phyloP scores from a whole-genome alignment of 1,284 basidiomycete species.

The Trametes pubescens region DNA sequence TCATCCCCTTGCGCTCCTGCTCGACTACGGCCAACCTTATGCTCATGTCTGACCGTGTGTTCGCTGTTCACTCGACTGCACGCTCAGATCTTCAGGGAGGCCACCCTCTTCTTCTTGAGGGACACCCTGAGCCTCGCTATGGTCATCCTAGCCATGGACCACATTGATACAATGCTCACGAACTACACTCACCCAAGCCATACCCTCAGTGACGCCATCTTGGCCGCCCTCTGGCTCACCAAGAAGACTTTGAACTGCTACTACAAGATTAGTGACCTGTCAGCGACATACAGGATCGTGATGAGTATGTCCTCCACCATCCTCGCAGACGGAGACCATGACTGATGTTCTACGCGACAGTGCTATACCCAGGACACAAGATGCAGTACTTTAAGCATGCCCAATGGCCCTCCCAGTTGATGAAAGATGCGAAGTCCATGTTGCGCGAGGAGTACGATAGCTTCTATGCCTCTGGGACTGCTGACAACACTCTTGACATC shows the following conservation, averaged over 20 bases:
- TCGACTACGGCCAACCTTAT: slow-evolving; percentile 22
- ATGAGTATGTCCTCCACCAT: slow-evolving; percentile 37
- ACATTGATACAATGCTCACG: slow-evolving; percentile 36
- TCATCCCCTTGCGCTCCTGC: too few relatives aligned
- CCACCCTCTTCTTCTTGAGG: slow-evolving; percentile 39
- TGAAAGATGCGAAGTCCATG: slow-evolving; percentile 14
- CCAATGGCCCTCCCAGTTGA: slow-evolving; percentile 18
- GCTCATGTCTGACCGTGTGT: too few relatives aligned
- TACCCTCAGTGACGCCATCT: slow-evolving; percentile 20
- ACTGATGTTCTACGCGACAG: slow-evolving; percentile 6
- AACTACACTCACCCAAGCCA: slow-evolving; percentile 11
- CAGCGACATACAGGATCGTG: slow-evolving; percentile 38
- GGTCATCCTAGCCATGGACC: slow-evolving; percentile 42
- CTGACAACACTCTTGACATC: too few relatives aligned
- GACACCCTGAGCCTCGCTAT: slow-evolving; percentile 34
- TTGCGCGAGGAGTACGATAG: slow-evolving; percentile 1
- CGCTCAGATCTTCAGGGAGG: slow-evolving; percentile 41
- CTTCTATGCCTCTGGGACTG: slow-evolving; percentile 1
- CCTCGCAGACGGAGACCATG: background rate
- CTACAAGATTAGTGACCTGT: slow-evolving; percentile 40
- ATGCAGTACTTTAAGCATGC: slow-evolving; percentile 37
- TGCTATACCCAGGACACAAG: slow-evolving; percentile 41
- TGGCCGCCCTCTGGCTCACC: slow-evolving; percentile 31
- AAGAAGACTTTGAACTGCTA: slow-evolving; percentile 42
- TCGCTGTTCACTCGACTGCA: too few relatives aligned